Base-by-base conservation (phyloP, 345 rosid species). In the Boechera retrofracta region DNA sequence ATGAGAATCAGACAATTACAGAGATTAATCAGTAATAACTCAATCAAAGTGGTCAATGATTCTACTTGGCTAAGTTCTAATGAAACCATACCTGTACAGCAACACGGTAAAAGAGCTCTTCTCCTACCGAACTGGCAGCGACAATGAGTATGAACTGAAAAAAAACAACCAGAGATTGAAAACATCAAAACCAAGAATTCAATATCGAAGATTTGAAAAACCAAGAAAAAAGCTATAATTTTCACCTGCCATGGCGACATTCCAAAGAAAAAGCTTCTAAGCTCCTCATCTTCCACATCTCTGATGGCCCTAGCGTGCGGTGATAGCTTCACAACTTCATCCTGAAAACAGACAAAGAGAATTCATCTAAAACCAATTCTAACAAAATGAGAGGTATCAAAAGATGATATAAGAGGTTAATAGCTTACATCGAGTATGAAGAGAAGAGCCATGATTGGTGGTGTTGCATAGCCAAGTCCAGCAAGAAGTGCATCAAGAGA, bases 201-300 rank as follows among this genome's bases (percentile, higher is more conserved):
- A 12, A 21, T 2, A 12, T 6, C 59, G 4, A 5, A 24, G 9
- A 57, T 56, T 51, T 51, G 5, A 18, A 38, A 66, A 55, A 48
- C 16, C 28, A n/a, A 54, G 29, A 49, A 49, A 45, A 53, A 31
- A 38, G 2, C 28, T 15, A 7, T 8, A 12, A 24, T 15, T 21
- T 70, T 61, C 63, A 90, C 99, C 98, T 95, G 99, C 92, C 92
- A 92, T 38, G 94, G 91, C 0, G 99, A 90, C 99, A 95, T 95
- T 69, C 99, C 99, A 62, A 89, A 92, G 72, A 92, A 95, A 88
- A 95, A 95, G 86, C 89, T 91, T 82, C 99, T 77, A 1, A 95
- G 87, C 79, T 95, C 99, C 80, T 90, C 97, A 67, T 95, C 98
- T 85, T 95, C 99, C n/a, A 95, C 99, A 66, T 95, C 99, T 76